Base-by-base conservation (phyloP, 2,329 filamentous ascomycete species). In the Sporothrix luriei region DNA sequence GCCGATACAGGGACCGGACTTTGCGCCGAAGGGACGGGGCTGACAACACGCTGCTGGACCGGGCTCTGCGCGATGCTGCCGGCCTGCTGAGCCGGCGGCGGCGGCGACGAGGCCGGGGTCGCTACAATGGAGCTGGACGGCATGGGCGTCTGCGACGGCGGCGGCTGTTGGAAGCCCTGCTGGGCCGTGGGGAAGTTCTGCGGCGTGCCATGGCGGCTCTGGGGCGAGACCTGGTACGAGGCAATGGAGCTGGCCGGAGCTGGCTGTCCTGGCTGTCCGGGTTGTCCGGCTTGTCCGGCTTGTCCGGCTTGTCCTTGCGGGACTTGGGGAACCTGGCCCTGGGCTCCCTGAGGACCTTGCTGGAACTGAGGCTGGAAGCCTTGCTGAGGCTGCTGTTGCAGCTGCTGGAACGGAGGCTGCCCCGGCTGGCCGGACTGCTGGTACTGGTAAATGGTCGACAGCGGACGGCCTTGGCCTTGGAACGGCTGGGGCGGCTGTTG, bases 121-220 rank as follows among this genome's bases (percentile, higher is more conserved):
- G 54, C 46, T 24, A 40, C 24, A 14, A 19, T 48, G 16, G 43
- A 11, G 43, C 14, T 29, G n/a, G 26, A n/a, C 48, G 49, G 54
- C 11, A 4, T 38, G 2, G 48, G 57, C 4, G 55, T 43, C 54
- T 52, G 59, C 57, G 33, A 24, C 21, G 33, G 55, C 29, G 49
- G 68, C 5, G 66, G 59, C 66, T 52, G 61, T 66, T 66, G 61
- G 54, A 68, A 43, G 4, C 21, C 59, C 19, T 68, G 57, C 40
- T 65, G 69, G 21, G 59, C 11, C 2, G 11, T 38, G 13, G 66
- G 61, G 33, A 71, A 62, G 61, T 54, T 69, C 21, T 68, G 67
- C 4, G 70, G 68, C n/a, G 70, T 69, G 3, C 40, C 68, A 14
- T 71, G 54, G 26, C 55, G 70, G 55, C 62, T 69, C 38, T 71